Evolutionary conservation across 129 eudicot genomes (phyloP).

Genomic region (Flaveria brownii): DNA sequence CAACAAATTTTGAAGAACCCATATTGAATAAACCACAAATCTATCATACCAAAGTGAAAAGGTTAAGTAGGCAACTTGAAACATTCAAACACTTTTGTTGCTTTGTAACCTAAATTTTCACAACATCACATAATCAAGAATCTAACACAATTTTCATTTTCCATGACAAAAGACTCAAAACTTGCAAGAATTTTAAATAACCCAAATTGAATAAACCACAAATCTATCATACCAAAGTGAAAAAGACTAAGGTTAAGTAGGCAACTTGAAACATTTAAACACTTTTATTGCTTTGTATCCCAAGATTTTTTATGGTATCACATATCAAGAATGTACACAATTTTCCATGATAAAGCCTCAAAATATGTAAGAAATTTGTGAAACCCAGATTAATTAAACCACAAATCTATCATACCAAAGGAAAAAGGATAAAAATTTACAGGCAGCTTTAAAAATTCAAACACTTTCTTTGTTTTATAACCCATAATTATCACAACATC

Average conservation of each 20-base stretch:
- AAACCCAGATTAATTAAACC: constrained; percentile 12
- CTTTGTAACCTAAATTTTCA: not conserved
- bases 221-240: not conserved
- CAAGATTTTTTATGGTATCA: not conserved
- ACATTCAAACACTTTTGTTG: constrained; percentile 4
- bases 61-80: not conserved
- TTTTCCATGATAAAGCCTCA: constrained; percentile 3
- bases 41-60: too few species aligned
- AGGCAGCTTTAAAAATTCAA: too few species aligned
- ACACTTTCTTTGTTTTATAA: too few species aligned
- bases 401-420: not conserved
- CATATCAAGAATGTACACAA: constrained; percentile 9
- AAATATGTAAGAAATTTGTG: constrained; percentile 15
- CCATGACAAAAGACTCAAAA: not conserved
- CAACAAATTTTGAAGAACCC: not conserved
- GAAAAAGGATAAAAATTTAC: not conserved
- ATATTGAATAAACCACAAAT: too few species aligned
- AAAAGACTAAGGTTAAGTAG: not conserved
- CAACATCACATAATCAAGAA: constrained; percentile 10
- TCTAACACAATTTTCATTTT: not conserved
- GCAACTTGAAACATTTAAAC: not conserved
- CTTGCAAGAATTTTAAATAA: constrained; percentile 4
- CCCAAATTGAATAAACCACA: constrained; percentile 20
- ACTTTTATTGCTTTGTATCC: not conserved
- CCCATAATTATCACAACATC: too few species aligned